A percentile compares a stretch with the other conserved stretches of the same genome.
phyloP scores from a whole-genome alignment of 1,139 yeast species.

The Kurtzmaniella quercitrusa region DNA sequence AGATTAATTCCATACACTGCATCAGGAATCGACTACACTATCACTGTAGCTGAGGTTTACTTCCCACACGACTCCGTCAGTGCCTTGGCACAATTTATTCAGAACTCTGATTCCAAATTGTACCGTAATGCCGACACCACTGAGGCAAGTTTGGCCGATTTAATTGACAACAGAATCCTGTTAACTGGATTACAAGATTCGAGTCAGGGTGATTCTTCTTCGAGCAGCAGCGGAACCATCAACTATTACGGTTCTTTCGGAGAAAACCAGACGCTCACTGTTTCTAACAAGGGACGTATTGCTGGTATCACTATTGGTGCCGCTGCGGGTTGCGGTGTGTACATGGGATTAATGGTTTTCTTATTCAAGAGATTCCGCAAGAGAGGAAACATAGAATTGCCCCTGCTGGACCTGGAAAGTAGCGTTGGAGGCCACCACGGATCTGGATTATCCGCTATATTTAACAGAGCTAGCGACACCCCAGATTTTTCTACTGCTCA shows the following conservation, averaged over 20 bases:
- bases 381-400: slow-evolving; percentile 31
- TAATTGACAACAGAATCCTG: slow-evolving; percentile 65
- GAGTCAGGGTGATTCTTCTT: slow-evolving; percentile 14
- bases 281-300: slow-evolving; percentile 35
- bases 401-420: slow-evolving; percentile 41
- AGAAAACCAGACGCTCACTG: slow-evolving; percentile 13
- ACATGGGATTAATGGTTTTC: slow-evolving; percentile 48
- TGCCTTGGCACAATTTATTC: slow-evolving; percentile 41
- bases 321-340: slow-evolving; percentile 59
- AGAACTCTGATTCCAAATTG: slow-evolving; percentile 40
- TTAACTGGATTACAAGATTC: slow-evolving; percentile 43
- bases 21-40: slow-evolving; percentile 47
- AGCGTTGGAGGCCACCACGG: slow-evolving; percentile 23
- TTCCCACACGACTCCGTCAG: slow-evolving; percentile 52
- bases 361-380: slow-evolving; percentile 38
- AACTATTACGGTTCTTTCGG: slow-evolving; percentile 42
- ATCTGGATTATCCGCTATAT: slow-evolving; percentile 27
- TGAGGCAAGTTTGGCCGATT: slow-evolving; percentile 43
- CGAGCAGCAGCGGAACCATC: slow-evolving; percentile 14
- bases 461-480: slow-evolving; percentile 23
- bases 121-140: slow-evolving; percentile 49
- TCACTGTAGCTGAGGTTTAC: slow-evolving; percentile 74
- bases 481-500: slow-evolving; percentile 12
- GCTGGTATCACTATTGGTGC: slow-evolving; percentile 65
- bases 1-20: slow-evolving; percentile 66